phyloP scores from a whole-genome alignment of 2,329 filamentous ascomycete species.

The Mycosphaerella sp. region DNA sequence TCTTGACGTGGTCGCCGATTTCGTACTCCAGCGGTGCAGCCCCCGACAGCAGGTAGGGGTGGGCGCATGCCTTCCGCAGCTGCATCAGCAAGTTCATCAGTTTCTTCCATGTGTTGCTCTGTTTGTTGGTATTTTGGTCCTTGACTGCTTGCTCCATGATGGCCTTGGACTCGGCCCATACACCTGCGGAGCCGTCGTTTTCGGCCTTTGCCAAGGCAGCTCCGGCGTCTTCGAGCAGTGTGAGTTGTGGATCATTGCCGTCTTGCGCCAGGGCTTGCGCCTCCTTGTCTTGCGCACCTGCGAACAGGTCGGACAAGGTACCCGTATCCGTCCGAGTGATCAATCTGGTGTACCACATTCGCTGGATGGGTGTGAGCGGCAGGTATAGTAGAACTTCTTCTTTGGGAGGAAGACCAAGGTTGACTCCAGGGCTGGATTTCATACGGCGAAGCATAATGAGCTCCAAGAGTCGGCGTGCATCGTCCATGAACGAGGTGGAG shows the following conservation, averaged over 20 bases:
- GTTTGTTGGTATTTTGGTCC: conserved; percentile 26
- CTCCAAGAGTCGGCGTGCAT: conserved; percentile 48
- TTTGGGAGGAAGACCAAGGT: conserved; percentile 52
- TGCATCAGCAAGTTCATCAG: conserved; percentile 53
- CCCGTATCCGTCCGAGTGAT: conserved; percentile 49
- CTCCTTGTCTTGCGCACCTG: conserved; percentile 42
- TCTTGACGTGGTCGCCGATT: conserved; percentile 43
- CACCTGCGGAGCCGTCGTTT: conserved; percentile 24
- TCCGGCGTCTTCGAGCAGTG: conserved; percentile 26
- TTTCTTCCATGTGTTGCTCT: conserved; percentile 32
- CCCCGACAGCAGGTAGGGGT: conserved; percentile 47
- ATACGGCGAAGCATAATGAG: conserved; percentile 54
- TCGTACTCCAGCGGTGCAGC: conserved; percentile 43
- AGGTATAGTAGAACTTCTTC: conserved; percentile 53
- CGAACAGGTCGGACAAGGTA: conserved; percentile 49
- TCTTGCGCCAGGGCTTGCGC: conserved; percentile 35
- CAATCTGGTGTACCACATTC: conserved; percentile 52
- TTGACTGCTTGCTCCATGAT: conserved; percentile 39
- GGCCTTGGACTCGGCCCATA: conserved; percentile 44
- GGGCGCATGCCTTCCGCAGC: conserved; percentile 50
- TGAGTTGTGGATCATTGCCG: conserved; percentile 29
- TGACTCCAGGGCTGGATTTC: conserved; percentile 50
- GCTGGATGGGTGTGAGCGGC: conserved; percentile 53
- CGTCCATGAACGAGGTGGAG: conserved; percentile 48
- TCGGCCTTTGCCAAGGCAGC: conserved; percentile 28